Evolutionary conservation across 345 rosid genomes (phyloP).

Genomic region (Pugionium dolabratum): DNA sequence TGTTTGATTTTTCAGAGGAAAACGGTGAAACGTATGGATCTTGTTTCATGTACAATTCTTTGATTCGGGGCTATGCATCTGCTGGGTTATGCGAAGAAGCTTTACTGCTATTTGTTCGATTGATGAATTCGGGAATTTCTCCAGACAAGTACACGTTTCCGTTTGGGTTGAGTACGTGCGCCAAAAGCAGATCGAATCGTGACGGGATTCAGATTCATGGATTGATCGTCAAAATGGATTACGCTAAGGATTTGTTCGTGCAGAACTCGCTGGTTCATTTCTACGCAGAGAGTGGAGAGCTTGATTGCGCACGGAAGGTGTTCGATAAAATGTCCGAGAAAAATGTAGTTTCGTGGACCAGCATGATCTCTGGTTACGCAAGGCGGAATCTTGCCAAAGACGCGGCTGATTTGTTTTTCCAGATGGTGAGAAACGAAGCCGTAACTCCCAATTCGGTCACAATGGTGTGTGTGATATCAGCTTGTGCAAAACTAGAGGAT

Average conservation of each 20-base stretch:
- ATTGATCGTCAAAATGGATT: constrained; percentile 47
- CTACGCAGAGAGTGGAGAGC: constrained; percentile 54
- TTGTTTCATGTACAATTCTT: constrained; percentile 55
- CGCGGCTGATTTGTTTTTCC: constrained; percentile 59
- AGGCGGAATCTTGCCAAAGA: constrained; percentile 47
- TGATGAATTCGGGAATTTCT: constrained; percentile 45
- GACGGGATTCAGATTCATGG: constrained; percentile 66
- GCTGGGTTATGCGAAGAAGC: constrained; percentile 51
- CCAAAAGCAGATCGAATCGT: constrained; percentile 42
- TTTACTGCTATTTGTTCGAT: constrained; percentile 42
- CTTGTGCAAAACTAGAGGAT: constrained; percentile 66
- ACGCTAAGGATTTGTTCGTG: constrained; percentile 48
- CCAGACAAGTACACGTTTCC: constrained; percentile 69
- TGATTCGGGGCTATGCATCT: constrained; percentile 56
- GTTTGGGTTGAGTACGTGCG: constrained; percentile 58
- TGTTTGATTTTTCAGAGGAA: constrained; percentile 43
- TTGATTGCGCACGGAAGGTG: constrained; percentile 49
- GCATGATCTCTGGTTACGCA: constrained; percentile 64
- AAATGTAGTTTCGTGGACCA: constrained; percentile 77
- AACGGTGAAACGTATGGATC: constrained; percentile 42
- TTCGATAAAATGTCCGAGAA: constrained; percentile 61
- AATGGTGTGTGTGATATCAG: constrained; percentile 61
- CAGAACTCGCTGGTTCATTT: constrained; percentile 65
- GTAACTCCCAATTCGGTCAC: constrained; percentile 56
- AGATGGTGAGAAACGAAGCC: constrained; percentile 48